Base-by-base conservation (phyloP, 208 protist genomes). In the Trypanosomatidae sp. region DNA sequence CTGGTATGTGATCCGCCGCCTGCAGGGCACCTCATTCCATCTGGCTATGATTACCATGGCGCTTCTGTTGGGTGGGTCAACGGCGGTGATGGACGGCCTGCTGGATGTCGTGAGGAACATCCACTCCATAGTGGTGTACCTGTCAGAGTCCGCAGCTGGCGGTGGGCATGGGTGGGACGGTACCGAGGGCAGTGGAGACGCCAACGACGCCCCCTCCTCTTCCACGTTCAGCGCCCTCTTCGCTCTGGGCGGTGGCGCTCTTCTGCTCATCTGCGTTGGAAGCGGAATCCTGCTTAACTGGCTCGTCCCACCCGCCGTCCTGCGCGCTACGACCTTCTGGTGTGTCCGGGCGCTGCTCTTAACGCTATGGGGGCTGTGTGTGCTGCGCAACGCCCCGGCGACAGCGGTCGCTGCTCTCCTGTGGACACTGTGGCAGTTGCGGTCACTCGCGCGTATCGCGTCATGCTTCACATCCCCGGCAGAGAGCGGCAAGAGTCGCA, bases 11-110 rank as follows among this genome's bases (percentile, higher is more conserved):
- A 30, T 89, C 6, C 74, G 80, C 1, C 71, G 82, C 22, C n/a
- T 94, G 56, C 87, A 92, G 62, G 71, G 70, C 28, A 90, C 87
- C 83, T 85, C 84, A 15, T 52, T 91, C 17, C 89, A 89, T 59
- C 62, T 88, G 43, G 80, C 79, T 6, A 25, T 72, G 13, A 7
- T 92, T 66, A 43, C 83, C 28, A 76, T 84, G 33, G 64, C 86
- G 30, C n/a, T 92, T 0, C 39, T 81, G 1, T 36, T 90, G 22
- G 87, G 87, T 19, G 90, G 90, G n/a, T 68, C 86, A 6, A 80
- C 86, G 1, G 83, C 80, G 39, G 49, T 85, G 39, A 62, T 80
- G 30, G 86, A 92, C 41, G 84, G 75, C 50, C 6, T 89, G 13
- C 44, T 87, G 30, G 49, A 49, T 46, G 28, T 39, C 25, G 44